Evolutionary conservation across 208 protist species (phyloP).

Genomic region (Plasmodiophora brassicae): DNA sequence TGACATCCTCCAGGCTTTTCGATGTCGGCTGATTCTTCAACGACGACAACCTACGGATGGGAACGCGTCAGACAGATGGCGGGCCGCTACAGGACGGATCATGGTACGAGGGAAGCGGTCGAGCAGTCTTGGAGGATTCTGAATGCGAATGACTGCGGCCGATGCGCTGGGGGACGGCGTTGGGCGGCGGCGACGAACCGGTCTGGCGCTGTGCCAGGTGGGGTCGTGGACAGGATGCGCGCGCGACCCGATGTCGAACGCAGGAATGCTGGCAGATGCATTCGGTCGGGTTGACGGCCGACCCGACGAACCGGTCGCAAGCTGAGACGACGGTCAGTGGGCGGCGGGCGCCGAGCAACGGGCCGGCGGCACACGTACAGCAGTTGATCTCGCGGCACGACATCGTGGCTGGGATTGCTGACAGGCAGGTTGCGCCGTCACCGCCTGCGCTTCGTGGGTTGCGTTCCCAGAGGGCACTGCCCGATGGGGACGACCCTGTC

Average conservation of each 20-base stretch:
- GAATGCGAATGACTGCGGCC: not conserved
- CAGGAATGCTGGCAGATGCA: constrained; percentile 19
- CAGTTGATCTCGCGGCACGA: not conserved
- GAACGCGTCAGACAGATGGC: not conserved
- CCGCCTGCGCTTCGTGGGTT: too few relatives aligned
- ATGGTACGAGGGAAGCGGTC: not conserved
- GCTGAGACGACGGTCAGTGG: not conserved
- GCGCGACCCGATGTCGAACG: not conserved
- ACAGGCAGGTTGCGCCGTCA: too few relatives aligned
- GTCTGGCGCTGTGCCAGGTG: too few relatives aligned
- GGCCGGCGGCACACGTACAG: not conserved
- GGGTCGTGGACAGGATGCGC: too few relatives aligned
- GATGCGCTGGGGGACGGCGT: not conserved
- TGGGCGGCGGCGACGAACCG: not conserved
- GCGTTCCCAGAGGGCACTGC: too few relatives aligned
- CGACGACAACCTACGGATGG: not conserved
- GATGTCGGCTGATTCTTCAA: not conserved
- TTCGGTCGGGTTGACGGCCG: not conserved
- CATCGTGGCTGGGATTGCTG: too few relatives aligned
- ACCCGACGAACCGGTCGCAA: not conserved
- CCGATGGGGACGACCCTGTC: too few relatives aligned
- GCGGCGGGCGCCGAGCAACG: not conserved
- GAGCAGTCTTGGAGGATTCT: not conserved
- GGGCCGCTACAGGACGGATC: too few relatives aligned
- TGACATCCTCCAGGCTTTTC: not conserved